Evolutionary conservation across 192 early-diverging fungal species (phyloP).

Genomic region (Gaertneriomyces sp.): DNA sequence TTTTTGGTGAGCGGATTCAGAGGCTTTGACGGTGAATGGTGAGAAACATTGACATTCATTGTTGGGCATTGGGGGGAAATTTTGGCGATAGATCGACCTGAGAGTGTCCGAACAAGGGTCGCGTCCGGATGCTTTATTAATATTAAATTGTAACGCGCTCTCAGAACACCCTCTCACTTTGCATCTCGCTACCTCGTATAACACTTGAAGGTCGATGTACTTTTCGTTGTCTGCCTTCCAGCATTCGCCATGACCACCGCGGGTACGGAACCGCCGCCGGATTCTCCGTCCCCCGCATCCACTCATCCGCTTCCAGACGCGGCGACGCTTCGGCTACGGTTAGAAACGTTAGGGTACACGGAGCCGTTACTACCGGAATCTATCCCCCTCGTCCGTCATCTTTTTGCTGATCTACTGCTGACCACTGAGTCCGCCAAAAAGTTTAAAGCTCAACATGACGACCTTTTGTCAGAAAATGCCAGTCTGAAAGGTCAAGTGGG

Average conservation of each 20-base stretch:
- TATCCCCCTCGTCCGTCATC: constrained; percentile 34
- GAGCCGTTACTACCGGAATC: constrained; percentile 34
- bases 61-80: too few relatives aligned
- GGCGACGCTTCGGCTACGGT: constrained; percentile 36
- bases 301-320: background rate
- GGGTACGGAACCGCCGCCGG: too few relatives aligned
- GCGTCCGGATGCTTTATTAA: too few relatives aligned
- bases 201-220: too few relatives aligned
- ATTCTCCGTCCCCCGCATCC: too few relatives aligned
- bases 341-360: constrained; percentile 45
- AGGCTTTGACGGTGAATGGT: constrained; percentile 28
- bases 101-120: too few relatives aligned
- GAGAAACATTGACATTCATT: background rate
- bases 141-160: too few relatives aligned
- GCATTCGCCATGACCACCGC: too few relatives aligned
- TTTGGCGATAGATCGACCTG: too few relatives aligned
- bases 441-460: constrained; percentile 34
- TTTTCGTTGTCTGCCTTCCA: too few relatives aligned
- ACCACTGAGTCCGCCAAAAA: constrained; percentile 43
- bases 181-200: too few relatives aligned
- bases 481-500: constrained; percentile 19
- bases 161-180: too few relatives aligned
- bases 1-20: constrained; percentile 73
- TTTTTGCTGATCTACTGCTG: constrained; percentile 43
- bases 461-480: background rate